Base-by-base conservation (phyloP, 139 green algal species). In the Chlamydomonas eustigma region DNA sequence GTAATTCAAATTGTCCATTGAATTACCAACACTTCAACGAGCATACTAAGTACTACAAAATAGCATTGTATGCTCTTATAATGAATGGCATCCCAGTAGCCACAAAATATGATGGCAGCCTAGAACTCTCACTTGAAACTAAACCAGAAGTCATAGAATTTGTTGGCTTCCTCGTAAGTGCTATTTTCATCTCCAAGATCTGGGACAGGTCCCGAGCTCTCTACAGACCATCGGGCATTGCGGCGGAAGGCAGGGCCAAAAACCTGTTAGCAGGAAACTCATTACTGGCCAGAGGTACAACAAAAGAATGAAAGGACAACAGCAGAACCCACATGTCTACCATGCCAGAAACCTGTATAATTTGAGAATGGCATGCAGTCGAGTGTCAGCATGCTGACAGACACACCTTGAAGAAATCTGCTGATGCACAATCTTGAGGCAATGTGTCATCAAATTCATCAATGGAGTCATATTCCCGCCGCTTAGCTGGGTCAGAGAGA, bases 61-160 rank as follows among this genome's bases (percentile, higher is more conserved):
- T n/a, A n/a, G n/a, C n/a, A n/a, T n/a, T n/a, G n/a, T n/a, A n/a
- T n/a, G n/a, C n/a, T n/a, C n/a, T n/a, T n/a, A n/a, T n/a, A n/a
- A n/a, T n/a, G n/a, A 4, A 3, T 30, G 33, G 3, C 51, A 6
- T 30, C 5, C 32, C 51, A 67, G 51, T 3, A 4, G 51, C 3
- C 8, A 30, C 33, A 3, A 3, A n/a, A n/a, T n/a, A n/a, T n/a
- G n/a, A n/a, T n/a, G n/a, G n/a, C n/a, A n/a, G n/a, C n/a, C n/a
- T n/a, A 58, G 12, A 58, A 18, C 44, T 28, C 70, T 3, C 75
- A 80, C 80, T 82, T 85, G 76, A 85, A 85, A 2, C 71, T 68
- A 75, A 76, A 98, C 94, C 94, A 98, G 71, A 98, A 98, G 84
- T 97, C 88, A 79, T 98, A 98, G 76, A 98, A 98, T 39, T 81